A percentile compares a stretch with the other conserved stretches of the same genome.
Evolutionary conservation across 1,284 basidiomycete genomes (phyloP).

Genomic region (Filobasidium uniguttulatum): DNA sequence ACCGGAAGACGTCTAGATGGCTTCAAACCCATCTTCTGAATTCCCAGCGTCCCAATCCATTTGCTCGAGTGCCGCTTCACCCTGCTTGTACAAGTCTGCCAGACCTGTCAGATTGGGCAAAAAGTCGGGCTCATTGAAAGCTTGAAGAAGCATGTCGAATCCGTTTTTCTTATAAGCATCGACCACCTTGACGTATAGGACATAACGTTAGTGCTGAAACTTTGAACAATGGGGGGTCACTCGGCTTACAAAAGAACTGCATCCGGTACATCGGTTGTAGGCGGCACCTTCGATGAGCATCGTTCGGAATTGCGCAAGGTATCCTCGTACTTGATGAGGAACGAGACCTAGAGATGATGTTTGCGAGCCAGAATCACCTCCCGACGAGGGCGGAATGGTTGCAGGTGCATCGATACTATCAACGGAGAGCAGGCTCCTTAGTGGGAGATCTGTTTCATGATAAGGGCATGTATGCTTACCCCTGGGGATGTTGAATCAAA

Average conservation of each 20-base stretch:
- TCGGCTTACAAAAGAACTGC: conserved; percentile 54
- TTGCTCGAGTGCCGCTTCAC: conserved; percentile 54
- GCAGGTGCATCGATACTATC: conserved; percentile 52
- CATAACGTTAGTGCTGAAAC: neutral
- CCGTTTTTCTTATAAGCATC: conserved; percentile 60
- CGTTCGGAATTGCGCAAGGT: conserved; percentile 70
- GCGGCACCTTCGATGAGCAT: conserved; percentile 72
- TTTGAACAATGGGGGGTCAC: neutral
- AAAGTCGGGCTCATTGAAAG: conserved; percentile 71
- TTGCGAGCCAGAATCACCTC: conserved; percentile 22
- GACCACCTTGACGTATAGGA: conserved; percentile 46
- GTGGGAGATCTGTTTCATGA: neutral
- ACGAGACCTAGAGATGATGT: conserved; percentile 62
- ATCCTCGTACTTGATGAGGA: conserved; percentile 88
- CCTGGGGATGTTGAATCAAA: conserved; percentile 73
- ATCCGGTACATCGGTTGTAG: conserved; percentile 80
- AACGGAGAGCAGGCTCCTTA: neutral
- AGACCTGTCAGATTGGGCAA: conserved; percentile 73
- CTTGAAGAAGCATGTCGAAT: conserved; percentile 62
- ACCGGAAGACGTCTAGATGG: conserved; percentile 14
- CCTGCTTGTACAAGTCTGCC: conserved; percentile 66
- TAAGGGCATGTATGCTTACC: conserved; percentile 42
- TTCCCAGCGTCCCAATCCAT: conserved; percentile 66
- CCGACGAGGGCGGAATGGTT: conserved; percentile 26
- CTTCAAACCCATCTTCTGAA: conserved; percentile 19